phyloP scores from a whole-genome alignment of 495 filamentous ascomycete genomes.

The Endocarpon pusillum region DNA sequence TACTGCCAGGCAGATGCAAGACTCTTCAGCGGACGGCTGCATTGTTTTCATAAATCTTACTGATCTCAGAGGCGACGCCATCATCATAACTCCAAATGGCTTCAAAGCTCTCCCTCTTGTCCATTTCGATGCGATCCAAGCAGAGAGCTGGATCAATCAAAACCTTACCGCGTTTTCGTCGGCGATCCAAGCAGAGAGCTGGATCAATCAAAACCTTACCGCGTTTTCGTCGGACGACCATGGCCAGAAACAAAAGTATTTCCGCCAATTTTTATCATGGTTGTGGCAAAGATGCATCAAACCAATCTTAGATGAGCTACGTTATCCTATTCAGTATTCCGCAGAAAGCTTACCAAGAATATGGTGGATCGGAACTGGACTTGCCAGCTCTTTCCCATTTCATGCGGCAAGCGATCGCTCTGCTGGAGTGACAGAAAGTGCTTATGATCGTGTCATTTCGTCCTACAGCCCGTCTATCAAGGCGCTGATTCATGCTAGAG shows the following conservation, averaged over 20 bases:
- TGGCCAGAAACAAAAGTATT: conserved; percentile 4
- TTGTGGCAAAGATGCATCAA: conserved; percentile 5
- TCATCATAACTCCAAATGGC: conserved; percentile 1
- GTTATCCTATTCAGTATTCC: background rate
- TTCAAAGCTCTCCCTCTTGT: conserved; percentile 1
- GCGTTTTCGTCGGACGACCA: too few species aligned
- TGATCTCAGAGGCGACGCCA: conserved; percentile 4
- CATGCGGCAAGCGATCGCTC: conserved; percentile 9
- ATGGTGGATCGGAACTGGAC: conserved; percentile 14
- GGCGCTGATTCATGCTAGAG: conserved; percentile 8
- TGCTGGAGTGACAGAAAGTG: conserved; percentile 3
- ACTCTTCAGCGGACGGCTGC: conserved; percentile 5
- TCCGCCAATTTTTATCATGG: conserved; percentile 7
- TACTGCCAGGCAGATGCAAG: conserved; percentile 4
- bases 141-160: background rate
- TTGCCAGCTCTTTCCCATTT: conserved; percentile 10
- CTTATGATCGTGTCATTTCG: conserved; percentile 12
- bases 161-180: background rate
- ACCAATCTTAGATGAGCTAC: conserved; percentile 6
- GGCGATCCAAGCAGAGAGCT: background rate
- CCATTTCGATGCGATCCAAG: background rate
- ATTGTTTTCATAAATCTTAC: conserved; percentile 11
- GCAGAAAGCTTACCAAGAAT: conserved; percentile 6
- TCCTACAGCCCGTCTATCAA: conserved; percentile 17
- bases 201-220: background rate